These are phyloP conservation scores for Pseudopithomyces chartarum DNA, from an alignment of 2,329 filamentous ascomycete genomes.

Conservation along the genomic window DNA sequence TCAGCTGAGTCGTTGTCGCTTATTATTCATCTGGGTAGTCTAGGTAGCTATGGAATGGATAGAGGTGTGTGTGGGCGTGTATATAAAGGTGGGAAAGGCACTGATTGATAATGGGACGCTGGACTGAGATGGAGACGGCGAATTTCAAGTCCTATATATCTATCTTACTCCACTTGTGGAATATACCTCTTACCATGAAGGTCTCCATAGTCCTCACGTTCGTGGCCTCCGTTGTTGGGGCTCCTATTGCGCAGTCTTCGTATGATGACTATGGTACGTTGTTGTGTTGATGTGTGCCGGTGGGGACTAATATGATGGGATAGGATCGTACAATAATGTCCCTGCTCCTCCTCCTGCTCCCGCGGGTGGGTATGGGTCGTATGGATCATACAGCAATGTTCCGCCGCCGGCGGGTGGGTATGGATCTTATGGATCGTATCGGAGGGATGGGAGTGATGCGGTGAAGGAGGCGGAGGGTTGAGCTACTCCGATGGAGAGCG, in stretches of 20 bases:
- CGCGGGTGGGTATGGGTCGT: conserved; percentile 19
- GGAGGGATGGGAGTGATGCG: conserved; percentile 1
- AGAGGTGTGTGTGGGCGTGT: too few relatives aligned
- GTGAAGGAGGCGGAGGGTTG: neutral
- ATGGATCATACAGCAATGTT: conserved; percentile 5
- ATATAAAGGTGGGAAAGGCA: too few relatives aligned
- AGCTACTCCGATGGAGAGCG: neutral
- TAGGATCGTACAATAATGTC: neutral
- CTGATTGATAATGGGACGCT: too few relatives aligned
- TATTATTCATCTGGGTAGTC: too few relatives aligned
- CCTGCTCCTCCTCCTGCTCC: neutral
- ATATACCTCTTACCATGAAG: conserved; percentile 21
- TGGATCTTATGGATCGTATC: conserved; percentile 12
- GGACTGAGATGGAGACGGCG: too few relatives aligned
- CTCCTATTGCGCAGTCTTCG: conserved; percentile 19
- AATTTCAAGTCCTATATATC: neutral
- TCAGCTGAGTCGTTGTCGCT: too few relatives aligned
- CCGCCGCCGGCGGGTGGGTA: neutral
- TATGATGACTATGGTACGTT: conserved; percentile 20
- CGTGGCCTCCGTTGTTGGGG: conserved; percentile 23
- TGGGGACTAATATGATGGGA: neutral
- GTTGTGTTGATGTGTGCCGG: too few relatives aligned
- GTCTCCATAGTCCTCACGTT: conserved; percentile 26
- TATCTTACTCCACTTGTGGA: neutral
- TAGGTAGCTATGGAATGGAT: too few relatives aligned